Base-by-base conservation (phyloP, 2,329 filamentous ascomycete genomes). In the Aspergillus calidoustus region DNA sequence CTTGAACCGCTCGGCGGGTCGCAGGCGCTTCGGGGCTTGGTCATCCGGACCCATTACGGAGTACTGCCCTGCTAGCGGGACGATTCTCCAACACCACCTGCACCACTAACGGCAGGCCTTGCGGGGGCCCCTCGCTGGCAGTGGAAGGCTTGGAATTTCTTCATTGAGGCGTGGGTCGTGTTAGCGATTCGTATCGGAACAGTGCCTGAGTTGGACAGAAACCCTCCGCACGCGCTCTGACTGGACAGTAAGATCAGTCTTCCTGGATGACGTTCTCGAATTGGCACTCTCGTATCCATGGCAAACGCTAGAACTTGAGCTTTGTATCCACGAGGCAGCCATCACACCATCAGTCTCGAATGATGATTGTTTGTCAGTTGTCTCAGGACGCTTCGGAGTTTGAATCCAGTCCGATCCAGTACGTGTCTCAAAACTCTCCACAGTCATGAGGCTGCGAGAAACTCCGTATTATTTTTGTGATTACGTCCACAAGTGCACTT, bases 41-140 rank as follows among this genome's bases (percentile, higher is more conserved):
- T 57, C 54, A 54, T 43, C 59, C 59, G 59, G 49, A 50, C 49
- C 54, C 54, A 61, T 53, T 23, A 19, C 19, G 19, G 19, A 19
- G 19, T 19, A 13, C 30, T 49, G 30, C 31, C 22, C 43, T 23
- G 34, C 17, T 49, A 44, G 44, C 58, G 44, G 54, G 38, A 53
- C 34, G 34, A 48, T 51, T 51, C 22, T 50, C 46, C 17, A 56
- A 58, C 38, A 22, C 51, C 57, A 59, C 34, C 34, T 60, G 47
- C 23, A 41, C 52, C 46, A 60, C 53, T 31, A 43, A 60, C 38
- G 43, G 34, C 19, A 19, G 28, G 17, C 47, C 22, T 53, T 53
- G 22, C 54, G 54, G 54, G 59, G 54, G 48, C 43, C 47, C 48
- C 48, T 54, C 54, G 49, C 11, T 41, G 19, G 30, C 30, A 54